Evolutionary conservation across 768 basidiomycete species (phyloP).

Genomic region (Cubamyces lactineus): DNA sequence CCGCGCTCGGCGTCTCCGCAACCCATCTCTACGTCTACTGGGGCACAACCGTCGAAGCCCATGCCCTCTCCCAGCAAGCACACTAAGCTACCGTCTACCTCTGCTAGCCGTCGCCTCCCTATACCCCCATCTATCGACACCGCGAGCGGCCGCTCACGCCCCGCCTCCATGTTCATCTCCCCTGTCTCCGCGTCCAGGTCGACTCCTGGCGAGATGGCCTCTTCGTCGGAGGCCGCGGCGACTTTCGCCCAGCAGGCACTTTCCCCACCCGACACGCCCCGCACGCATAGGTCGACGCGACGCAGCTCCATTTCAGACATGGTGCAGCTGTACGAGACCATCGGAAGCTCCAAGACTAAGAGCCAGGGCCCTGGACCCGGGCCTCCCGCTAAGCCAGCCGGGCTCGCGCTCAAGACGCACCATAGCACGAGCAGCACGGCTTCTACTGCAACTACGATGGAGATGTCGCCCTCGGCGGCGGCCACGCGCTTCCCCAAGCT

Average conservation of each 20-base stretch:
- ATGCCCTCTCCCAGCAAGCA: constrained; percentile 33
- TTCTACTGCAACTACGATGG: constrained; percentile 4
- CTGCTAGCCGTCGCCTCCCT: constrained; percentile 18
- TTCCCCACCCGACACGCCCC: constrained; percentile 52
- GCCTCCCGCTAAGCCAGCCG: constrained; percentile 36
- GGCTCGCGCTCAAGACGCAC: constrained; percentile 31
- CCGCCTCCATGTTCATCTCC: constrained; percentile 82
- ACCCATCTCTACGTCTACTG: constrained; percentile 10
- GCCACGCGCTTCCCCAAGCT: constrained; percentile 34
- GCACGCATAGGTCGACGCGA: constrained; percentile 47
- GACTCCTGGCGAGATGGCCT: constrained; percentile 45
- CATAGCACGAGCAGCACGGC: constrained; percentile 12
- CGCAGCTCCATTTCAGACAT: constrained; percentile 85
- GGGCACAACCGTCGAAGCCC: constrained; percentile 1
- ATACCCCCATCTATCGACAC: constrained; percentile 25
- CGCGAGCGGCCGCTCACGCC: constrained; percentile 57
- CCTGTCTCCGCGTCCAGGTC: constrained; percentile 47
- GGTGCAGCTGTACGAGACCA: constrained; percentile 81
- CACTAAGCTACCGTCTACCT: constrained; percentile 35
- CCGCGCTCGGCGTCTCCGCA: constrained; percentile 25
- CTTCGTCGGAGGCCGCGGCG: constrained; percentile 39
- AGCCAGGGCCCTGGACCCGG: constrained; percentile 11
- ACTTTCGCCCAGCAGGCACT: constrained; percentile 25
- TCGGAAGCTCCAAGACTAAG: constrained; percentile 39
- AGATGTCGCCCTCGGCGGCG: constrained; percentile 31